phyloP scores from a whole-genome alignment of 2,329 filamentous ascomycete genomes.

The Trichoderma gracile region DNA sequence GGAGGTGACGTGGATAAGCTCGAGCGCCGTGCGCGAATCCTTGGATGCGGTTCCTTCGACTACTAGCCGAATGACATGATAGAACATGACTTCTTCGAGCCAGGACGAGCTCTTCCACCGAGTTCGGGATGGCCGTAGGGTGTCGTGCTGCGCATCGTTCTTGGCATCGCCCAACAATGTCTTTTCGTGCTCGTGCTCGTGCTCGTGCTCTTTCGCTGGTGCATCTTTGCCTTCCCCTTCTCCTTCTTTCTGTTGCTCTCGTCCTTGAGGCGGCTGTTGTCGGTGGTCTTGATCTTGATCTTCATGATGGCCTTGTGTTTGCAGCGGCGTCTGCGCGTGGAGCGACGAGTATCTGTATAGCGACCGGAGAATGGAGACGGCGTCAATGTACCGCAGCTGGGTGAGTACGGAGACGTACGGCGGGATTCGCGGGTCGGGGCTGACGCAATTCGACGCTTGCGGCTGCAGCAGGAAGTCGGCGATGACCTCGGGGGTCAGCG shows the following conservation, averaged over 20 bases:
- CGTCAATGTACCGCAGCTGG: constrained; percentile 53
- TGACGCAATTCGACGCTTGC: constrained; percentile 48
- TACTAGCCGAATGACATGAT: constrained; percentile 87
- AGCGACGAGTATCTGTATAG: constrained; percentile 60
- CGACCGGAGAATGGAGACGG: constrained; percentile 55
- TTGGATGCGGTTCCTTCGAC: constrained; percentile 55
- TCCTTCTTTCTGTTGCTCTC: no score
- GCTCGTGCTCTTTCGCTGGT: no score
- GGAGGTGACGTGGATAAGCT: constrained; percentile 52
- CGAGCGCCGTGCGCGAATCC: constrained; percentile 50
- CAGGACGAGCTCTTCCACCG: constrained; percentile 60
- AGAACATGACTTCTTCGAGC: constrained; percentile 88
- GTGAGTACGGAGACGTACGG: constrained; percentile 61
- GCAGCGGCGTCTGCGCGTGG: constrained; percentile 37
- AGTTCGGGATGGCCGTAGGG: constrained; percentile 30
- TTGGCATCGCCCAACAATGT: not conserved
- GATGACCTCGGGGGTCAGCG: constrained; percentile 52
- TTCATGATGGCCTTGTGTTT: constrained; percentile 10
- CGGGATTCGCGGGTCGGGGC: constrained; percentile 59
- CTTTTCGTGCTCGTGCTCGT: no score
- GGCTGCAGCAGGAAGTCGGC: constrained; percentile 62
- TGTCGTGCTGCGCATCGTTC: constrained; percentile 28
- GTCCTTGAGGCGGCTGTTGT: no score
- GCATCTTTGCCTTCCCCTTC: no score
- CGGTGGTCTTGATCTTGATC: not conserved